Evolutionary conservation across 2,329 filamentous ascomycete species (phyloP), one percentile per base, ranked within the genome.

Genomic region (Xylariaceae sp.): DNA sequence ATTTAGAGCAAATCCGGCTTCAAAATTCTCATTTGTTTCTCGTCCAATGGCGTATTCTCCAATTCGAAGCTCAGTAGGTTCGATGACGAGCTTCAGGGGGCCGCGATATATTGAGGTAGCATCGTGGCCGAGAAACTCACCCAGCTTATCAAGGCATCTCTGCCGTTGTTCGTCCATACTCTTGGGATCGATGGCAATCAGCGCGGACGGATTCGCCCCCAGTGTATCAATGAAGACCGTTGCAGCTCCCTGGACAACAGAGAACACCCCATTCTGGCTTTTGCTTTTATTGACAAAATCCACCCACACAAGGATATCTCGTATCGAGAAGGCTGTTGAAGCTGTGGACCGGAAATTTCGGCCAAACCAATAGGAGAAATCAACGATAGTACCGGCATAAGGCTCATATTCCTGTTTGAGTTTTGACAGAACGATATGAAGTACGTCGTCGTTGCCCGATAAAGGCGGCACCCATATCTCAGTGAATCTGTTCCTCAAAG

Each of bases 381-480:
- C 78, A 21, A 99, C 85, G 68, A 99, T 89, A 5, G 82, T 74
- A 34, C 75, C 74, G 0, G 90, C 84, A 59, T 88, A 78, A 1
- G 75, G 66, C 58, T 80, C 78, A 6, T 80, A 77, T 15, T 74
- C 71, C 0, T 76, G 68, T 3, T 72, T 71, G 16, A 99, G 76
- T 68, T 95, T 96, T 12, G 85, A 83, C 48, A 79, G 76, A 15
- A 97, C 84, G 61, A 99, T 99, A 41, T 95, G 87, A 18, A 91
- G 73, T 32, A 97, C 86, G 67, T 99, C 95, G 29, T 91, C 85
- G 48, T 84, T 81, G 55, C 92, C 88, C 1, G 90, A 91, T 54
- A 97, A 75, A 1, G 92, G 82, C 1, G 94, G 91, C 0, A 97
- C 94, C 94, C 94, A 99, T 8, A 99, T 96, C 71, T 99, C 94